A percentile compares a stretch with the other conserved stretches of the same genome.
These are phyloP conservation scores for Hippophae gyantsensis DNA, from an alignment of 306 rosid species.

Conservation along the genomic window DNA sequence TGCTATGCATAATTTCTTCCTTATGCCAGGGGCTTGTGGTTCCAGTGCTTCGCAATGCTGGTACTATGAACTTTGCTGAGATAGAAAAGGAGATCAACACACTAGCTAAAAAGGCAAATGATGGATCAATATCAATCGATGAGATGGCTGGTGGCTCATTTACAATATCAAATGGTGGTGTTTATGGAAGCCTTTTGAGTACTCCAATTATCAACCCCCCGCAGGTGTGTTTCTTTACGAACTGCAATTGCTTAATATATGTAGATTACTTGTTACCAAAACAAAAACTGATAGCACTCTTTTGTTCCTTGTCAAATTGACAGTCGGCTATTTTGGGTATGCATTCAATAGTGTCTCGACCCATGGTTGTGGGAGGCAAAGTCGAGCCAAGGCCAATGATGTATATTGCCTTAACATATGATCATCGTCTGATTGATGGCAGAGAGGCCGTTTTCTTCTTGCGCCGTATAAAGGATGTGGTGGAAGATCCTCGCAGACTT, in stretches of 20 bases:
- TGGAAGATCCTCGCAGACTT: conserved; percentile 50
- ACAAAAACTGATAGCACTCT: background rate
- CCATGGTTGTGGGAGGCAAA: conserved; percentile 42
- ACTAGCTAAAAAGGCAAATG: conserved; percentile 42
- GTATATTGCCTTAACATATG: conserved; percentile 43
- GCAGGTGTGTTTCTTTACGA: conserved; percentile 22
- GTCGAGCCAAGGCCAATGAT: conserved; percentile 42
- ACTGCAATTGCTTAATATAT: background rate
- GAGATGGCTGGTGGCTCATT: conserved; percentile 53
- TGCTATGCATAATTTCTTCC: background rate
- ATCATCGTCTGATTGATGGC: conserved; percentile 43
- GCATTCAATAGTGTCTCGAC: conserved; percentile 43
- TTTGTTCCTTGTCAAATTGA: background rate
- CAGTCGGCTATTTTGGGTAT: conserved; percentile 48
- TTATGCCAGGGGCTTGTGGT: conserved; percentile 36
- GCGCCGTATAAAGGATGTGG: conserved; percentile 41
- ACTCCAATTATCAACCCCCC: conserved; percentile 45
- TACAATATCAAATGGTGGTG: conserved; percentile 44
- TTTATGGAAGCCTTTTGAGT: conserved; percentile 44
- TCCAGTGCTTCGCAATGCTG: conserved; percentile 38
- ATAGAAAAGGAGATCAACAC: conserved; percentile 43
- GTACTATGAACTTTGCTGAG: conserved; percentile 34
- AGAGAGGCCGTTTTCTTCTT: conserved; percentile 45
- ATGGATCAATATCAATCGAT: conserved; percentile 40
- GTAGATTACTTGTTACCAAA: background rate